Percentiles rank a stretch among this genome's conserved stretches.
Evolutionary conservation across 148 eudicot genomes (phyloP).

Genomic region (Rhododendron ovatum): DNA sequence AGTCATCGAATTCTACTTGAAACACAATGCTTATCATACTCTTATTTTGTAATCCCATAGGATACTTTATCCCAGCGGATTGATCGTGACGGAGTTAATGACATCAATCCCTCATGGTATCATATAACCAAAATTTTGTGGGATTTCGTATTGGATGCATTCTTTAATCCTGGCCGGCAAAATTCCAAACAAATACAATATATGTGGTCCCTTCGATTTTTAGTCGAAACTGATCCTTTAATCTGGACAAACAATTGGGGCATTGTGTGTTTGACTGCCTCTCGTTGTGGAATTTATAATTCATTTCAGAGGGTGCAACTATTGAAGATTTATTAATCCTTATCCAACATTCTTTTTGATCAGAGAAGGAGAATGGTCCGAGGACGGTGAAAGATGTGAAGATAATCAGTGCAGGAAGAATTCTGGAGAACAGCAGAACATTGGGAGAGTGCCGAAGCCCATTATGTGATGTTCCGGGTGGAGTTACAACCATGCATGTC

Average conservation of each 20-base stretch:
- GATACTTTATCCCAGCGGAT: background rate
- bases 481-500: constrained; percentile 62
- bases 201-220: background rate
- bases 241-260: background rate
- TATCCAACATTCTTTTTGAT: constrained; percentile 1
- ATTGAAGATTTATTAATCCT: background rate
- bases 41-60: background rate
- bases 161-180: background rate
- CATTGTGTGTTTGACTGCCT: background rate
- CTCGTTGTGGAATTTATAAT: background rate
- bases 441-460: constrained; percentile 56
- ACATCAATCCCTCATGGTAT: background rate
- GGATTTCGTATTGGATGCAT: background rate
- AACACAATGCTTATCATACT: background rate
- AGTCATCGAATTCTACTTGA: background rate
- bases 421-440: constrained; percentile 57
- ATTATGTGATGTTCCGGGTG: constrained; percentile 53
- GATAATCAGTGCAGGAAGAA: constrained; percentile 56
- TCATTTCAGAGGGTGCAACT: background rate
- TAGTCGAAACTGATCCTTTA: background rate
- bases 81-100: background rate
- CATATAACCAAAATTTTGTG: background rate
- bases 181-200: background rate
- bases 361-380: constrained; percentile 60
- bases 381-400: constrained; percentile 54